phyloP scores from a whole-genome alignment of 2,329 filamentous ascomycete genomes.

The Scedosporium dehoogii region DNA sequence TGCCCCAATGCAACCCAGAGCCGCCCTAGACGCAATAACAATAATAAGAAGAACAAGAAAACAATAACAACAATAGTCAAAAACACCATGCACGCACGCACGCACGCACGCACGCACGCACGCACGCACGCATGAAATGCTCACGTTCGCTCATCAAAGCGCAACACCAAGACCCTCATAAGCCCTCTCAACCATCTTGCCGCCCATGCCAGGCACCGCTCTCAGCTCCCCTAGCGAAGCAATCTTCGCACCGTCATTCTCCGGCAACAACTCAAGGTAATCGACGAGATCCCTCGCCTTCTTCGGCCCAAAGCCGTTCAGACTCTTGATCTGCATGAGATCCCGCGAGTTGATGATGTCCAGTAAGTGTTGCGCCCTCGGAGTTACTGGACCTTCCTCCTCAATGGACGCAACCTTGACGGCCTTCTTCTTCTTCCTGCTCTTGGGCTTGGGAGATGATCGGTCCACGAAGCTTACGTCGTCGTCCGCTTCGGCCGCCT shows the following conservation, averaged over 20 bases:
- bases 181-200: conserved; percentile 45
- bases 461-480: conserved; percentile 23
- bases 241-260: conserved; percentile 32
- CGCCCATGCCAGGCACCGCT: conserved; percentile 46
- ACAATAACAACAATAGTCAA: background rate
- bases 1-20: background rate
- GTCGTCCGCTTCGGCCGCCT: conserved; percentile 30
- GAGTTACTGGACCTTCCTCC: conserved; percentile 33
- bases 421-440: conserved; percentile 12
- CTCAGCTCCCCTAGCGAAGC: conserved; percentile 40
- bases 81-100: too few relatives aligned
- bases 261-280: conserved; percentile 35
- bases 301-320: conserved; percentile 64
- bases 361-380: conserved; percentile 52
- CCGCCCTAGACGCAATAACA: background rate
- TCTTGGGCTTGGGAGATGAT: conserved; percentile 16
- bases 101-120: background rate
- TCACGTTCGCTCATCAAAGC: background rate
- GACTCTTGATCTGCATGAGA: conserved; percentile 50
- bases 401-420: conserved; percentile 20
- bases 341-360: conserved; percentile 67
- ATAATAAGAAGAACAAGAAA: background rate
- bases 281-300: conserved; percentile 54
- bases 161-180: conserved; percentile 33
- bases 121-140: background rate